Conservation (phyloP, 257 asterid species). For the Solanum paucissectum region DNA sequence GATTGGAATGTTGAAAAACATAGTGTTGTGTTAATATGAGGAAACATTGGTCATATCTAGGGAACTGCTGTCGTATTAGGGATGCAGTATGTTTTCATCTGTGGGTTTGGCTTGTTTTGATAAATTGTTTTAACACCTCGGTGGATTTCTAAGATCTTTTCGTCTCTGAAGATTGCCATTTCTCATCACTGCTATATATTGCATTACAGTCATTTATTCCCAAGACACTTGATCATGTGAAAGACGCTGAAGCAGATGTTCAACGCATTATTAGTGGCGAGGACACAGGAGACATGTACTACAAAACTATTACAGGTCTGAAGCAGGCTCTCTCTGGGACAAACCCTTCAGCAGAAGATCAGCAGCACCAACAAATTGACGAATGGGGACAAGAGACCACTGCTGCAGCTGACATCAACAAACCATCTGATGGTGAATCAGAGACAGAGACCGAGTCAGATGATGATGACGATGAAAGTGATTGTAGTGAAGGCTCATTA, state of each 20-base stretch:
- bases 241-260: conserved; percentile 79
- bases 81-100: background rate
- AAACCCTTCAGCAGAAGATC: conserved; percentile 26
- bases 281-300: conserved; percentile 71
- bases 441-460: conserved; percentile 30
- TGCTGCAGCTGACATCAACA: background rate
- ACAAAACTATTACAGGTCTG: conserved; percentile 88
- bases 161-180: background rate
- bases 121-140: background rate
- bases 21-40: background rate
- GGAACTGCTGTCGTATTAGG: background rate
- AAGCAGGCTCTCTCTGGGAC: conserved; percentile 48
- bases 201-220: conserved; percentile 71
- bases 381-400: conserved; percentile 9
- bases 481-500: conserved; percentile 19
- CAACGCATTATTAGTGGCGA: conserved; percentile 64
- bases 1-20: background rate
- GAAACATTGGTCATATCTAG: background rate
- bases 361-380: conserved; percentile 8
- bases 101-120: background rate
- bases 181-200: background rate
- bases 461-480: conserved; percentile 35
- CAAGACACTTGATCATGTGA: conserved; percentile 72
- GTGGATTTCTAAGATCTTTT: background rate
- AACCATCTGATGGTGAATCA: conserved; percentile 11